Base-by-base conservation (phyloP, 2,329 filamentous ascomycete genomes). In the Knoxdaviesia proteae region DNA sequence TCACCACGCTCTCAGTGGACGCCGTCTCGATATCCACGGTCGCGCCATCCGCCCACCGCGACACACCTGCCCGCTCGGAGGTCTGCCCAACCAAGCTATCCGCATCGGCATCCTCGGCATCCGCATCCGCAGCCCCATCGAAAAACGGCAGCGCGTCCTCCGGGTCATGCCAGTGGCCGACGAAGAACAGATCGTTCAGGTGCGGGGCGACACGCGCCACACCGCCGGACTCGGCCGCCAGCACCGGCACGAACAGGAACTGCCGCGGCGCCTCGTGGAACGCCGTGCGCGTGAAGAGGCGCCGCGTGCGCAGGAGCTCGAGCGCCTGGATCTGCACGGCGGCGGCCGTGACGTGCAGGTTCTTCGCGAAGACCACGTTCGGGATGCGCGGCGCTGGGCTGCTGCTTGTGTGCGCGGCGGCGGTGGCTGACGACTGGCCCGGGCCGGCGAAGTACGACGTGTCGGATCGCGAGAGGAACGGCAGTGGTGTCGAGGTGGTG, bases 91-190 rank as follows among this genome's bases (percentile, higher is more conserved):
- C 20, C 20, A 20, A 20, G 20, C 20, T 32, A 9, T 51, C 48
- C 4, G 51, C 53, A 44, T 47, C 51, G 30, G 51, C 52, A 32
- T 54, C 56, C 31, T 52, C 53, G 30, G 57, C 54, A n/a, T 53
- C 47, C 30, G 64, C 60, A 20, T 59, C 60, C 11, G 38, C 45
- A 10, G 20, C 36, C 29, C 35, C 34, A 34, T 92, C 81, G 0
- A 88, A 58, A 48, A 90, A 81, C 5, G 76, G 68, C 47, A 86
- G 80, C 0, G 80, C 83, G 54, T 88, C 75, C 1, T 71, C 65
- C 0, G 69, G 67, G 45, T 78, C 70, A 52, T 96, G 86, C 61
- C 77, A 83, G 57, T 96, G 87, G 0, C 83, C 88, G 45, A 96
- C 77, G 54, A 86, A 84, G 49, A 96, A 79, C 48, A 82, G 74